Base-by-base conservation (phyloP, 176 grass and related monocot species). In the Musa itinerans region DNA sequence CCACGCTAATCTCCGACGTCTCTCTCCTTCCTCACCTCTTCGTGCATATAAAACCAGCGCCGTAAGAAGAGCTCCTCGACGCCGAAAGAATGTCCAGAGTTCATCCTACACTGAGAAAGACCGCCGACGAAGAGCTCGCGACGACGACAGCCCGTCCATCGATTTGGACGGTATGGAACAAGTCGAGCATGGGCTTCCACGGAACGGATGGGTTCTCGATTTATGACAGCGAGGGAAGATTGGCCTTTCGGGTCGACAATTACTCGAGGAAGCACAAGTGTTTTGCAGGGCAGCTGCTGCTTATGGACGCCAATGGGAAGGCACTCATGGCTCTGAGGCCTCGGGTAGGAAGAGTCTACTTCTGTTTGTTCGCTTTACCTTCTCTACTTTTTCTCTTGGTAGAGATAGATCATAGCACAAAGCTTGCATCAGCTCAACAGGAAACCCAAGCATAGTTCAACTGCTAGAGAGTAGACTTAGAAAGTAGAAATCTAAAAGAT, bases 161-260 rank as follows among this genome's bases (percentile, higher is more conserved):
- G 25, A 70, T 83, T 17, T 92, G 82, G 85, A 96, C 93, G n/a
- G 93, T 96, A 72, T 96, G 93, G 93, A 96, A 96, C 81, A 90
- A 91, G 76, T 96, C 93, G 1, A 96, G 85, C 87, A 92, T 96
- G 85, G 87, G 83, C 1, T 96, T 96, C 82, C 89, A 92, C 26
- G 93, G 93, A n/a, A 88, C 89, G 34, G 93, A 96, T 63, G 93
- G 93, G 58, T 96, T 96, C 85, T 90, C 87, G 50, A 87, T 92
- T 69, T 96, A 92, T 70, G 93, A 96, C 66, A 85, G 65, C 61
- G 29, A 77, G 1, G 93, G 89, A 16, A 74, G 16, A 50, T 83
- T 96, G 17, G 83, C 83, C 67, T 96, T 92, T 72, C 85, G 93
- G 70, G 89, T 96, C 27, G 89, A 96, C 79, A 96, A 96, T 73